Evolutionary conservation across 2,329 filamentous ascomycete genomes (phyloP).

Genomic region (Alternaria brassicae): DNA sequence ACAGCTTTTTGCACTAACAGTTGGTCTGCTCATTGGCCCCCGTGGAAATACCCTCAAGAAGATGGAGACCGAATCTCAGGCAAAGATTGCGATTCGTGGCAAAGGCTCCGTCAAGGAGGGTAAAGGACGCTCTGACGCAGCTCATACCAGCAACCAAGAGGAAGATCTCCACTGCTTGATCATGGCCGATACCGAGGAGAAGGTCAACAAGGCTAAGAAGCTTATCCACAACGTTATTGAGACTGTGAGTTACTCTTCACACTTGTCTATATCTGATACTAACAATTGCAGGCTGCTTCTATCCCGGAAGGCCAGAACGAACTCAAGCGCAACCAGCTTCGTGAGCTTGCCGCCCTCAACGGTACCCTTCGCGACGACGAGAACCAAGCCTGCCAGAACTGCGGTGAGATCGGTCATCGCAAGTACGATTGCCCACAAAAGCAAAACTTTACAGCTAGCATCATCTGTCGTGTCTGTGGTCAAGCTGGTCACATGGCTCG

Average conservation of each 20-base stretch:
- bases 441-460: slow-evolving; percentile 98
- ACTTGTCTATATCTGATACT: slow-evolving; percentile 22
- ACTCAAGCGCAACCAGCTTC: slow-evolving; percentile 96
- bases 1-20: slow-evolving; percentile 84
- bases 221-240: slow-evolving; percentile 98
- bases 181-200: slow-evolving; percentile 99
- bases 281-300: slow-evolving; percentile 78
- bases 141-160: slow-evolving; percentile 99
- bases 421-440: slow-evolving; percentile 99
- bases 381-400: slow-evolving; percentile 99
- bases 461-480: slow-evolving; percentile 97
- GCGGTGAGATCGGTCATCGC: slow-evolving; percentile 95
- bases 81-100: slow-evolving; percentile 99
- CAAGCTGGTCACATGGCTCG: slow-evolving; percentile 98
- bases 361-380: slow-evolving; percentile 98
- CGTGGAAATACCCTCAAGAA: slow-evolving; percentile 99
- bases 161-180: slow-evolving; percentile 98
- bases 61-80: slow-evolving; percentile 96
- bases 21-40: slow-evolving; percentile 99
- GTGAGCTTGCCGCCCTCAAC: slow-evolving; percentile 96
- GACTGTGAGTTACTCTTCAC: slow-evolving; percentile 71
- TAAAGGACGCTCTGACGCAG: slow-evolving; percentile 97
- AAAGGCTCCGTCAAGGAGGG: slow-evolving; percentile 99
- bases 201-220: slow-evolving; percentile 99
- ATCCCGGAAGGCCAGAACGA: slow-evolving; percentile 99